phyloP scores from a whole-genome alignment of 306 rosid genomes.

The Cucumis melo region DNA sequence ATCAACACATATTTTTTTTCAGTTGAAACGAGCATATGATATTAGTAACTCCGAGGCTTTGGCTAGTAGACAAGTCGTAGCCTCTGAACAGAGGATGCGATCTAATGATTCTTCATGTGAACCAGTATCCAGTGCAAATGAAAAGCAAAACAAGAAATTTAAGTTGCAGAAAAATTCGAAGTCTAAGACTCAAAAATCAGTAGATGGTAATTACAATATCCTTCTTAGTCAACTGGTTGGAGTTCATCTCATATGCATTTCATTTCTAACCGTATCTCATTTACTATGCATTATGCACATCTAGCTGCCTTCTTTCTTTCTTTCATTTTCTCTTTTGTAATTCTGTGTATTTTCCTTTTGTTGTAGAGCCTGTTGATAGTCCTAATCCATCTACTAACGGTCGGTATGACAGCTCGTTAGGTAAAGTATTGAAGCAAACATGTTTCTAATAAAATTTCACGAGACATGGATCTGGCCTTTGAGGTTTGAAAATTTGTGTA shows the following conservation, averaged over 20 bases:
- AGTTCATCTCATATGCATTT: not conserved
- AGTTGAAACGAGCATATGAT: slow-evolving; percentile 19
- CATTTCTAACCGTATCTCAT: not conserved
- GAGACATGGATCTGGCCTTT: not conserved
- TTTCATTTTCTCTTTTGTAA: not conserved
- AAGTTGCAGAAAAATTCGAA: slow-evolving; percentile 36
- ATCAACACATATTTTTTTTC: not conserved
- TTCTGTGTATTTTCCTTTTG: not conserved
- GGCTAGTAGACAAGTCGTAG: slow-evolving; percentile 11
- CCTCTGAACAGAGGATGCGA: slow-evolving; percentile 7
- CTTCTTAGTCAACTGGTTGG: not conserved
- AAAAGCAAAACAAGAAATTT: slow-evolving; percentile 22
- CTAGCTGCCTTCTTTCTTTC: not conserved
- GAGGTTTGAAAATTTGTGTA: not conserved
- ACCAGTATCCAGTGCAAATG: slow-evolving; percentile 13
- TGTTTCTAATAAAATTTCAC: not conserved
- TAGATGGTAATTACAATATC: not conserved
- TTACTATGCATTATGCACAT: not conserved
- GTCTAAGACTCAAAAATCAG: slow-evolving; percentile 17
- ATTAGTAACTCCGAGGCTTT: slow-evolving; percentile 13
- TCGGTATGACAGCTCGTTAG: slow-evolving; percentile 76
- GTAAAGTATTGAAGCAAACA: slow-evolving; percentile 25
- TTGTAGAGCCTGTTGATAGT: slow-evolving; percentile 25
- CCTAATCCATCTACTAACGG: slow-evolving; percentile 24
- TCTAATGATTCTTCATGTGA: slow-evolving; percentile 14